Conservation (phyloP, 108 stramenopile genomes). For the Asterionellopsis glacialis region DNA sequence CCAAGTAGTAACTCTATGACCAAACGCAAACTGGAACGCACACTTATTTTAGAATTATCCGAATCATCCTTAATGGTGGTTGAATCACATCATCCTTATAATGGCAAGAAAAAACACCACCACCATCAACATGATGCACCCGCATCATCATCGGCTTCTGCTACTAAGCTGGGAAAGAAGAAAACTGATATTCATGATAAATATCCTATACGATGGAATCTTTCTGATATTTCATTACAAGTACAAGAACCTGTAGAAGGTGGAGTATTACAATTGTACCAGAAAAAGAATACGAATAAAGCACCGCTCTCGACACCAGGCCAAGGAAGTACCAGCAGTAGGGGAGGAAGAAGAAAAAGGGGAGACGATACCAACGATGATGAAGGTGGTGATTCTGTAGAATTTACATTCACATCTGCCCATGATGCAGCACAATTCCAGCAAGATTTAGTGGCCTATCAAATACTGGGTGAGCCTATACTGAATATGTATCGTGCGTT, state of each 20-base stretch:
- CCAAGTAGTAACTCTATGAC: too few species aligned
- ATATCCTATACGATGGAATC: neutral
- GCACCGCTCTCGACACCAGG: neutral
- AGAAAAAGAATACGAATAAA: neutral
- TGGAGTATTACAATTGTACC: neutral
- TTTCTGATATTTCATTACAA: neutral
- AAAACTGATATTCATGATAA: neutral
- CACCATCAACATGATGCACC: too few species aligned
- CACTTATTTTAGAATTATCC: neutral
- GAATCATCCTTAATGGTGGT: neutral
- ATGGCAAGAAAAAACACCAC: too few species aligned
- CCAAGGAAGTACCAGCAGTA: too few species aligned
- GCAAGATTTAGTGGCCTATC: conserved; percentile 50
- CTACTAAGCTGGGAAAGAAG: neutral
- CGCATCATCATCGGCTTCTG: neutral
- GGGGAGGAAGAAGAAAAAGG: too few species aligned
- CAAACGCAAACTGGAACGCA: neutral
- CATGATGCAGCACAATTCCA: conserved; percentile 71
- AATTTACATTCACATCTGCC: conserved; percentile 56
- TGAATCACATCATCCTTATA: too few species aligned
- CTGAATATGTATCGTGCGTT: conserved; percentile 51
- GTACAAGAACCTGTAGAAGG: neutral
- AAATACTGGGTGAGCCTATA: conserved; percentile 43
- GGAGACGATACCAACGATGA: too few species aligned
- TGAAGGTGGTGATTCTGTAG: conserved; percentile 26